Evolutionary conservation across 768 basidiomycete genomes (phyloP), one percentile per base, ranked within the genome.

Genomic region (Trametes coccinea): DNA sequence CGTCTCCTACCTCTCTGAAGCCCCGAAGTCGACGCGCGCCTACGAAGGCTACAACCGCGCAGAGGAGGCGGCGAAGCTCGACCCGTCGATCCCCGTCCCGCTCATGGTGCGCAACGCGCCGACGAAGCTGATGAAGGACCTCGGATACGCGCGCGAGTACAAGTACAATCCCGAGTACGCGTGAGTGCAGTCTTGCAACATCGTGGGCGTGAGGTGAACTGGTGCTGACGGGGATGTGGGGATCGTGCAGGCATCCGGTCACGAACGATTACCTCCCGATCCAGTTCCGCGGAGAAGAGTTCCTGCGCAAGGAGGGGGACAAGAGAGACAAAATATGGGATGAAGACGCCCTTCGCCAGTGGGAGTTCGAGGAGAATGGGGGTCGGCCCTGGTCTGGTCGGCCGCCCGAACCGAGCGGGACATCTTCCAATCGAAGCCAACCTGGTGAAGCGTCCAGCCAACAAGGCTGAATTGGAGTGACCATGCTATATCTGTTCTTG

Each of bases 21-120:
- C 91, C 2, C 87, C 86, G 0, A 95, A 95, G 73, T 89, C 86
- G 33, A 92, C 90, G 0, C 83, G 92, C 22, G 74, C 88, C 3
- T 95, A 94, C 68, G 84, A 86, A 55, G 93, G 86, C 0, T 94
- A 93, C 73, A 83, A 82, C 27, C 77, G 80, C 34, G 89, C 89
- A 1, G 88, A 87, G 70, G 82, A 70, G 49, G 84, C 84, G 2
- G 88, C 85, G 5, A 81, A 81, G 69, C 66, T 67, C 59, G 84
- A 83, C 70, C 71, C 74, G 59, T 75, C 82, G 10, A 68, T 82
- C 50, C 80, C 85, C 3, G 89, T 94, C 1, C 93, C 93, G 0
- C 67, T 91, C 59, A 78, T 80, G 40, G 80, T 93, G 66, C 82
- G 93, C 33, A 93, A 94, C 72, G 90, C 90, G 8, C 90, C 91